Evolutionary conservation across 2,329 filamentous ascomycete genomes (phyloP), one percentile per base, ranked within the genome.

Genomic region (Penicillium sp.): DNA sequence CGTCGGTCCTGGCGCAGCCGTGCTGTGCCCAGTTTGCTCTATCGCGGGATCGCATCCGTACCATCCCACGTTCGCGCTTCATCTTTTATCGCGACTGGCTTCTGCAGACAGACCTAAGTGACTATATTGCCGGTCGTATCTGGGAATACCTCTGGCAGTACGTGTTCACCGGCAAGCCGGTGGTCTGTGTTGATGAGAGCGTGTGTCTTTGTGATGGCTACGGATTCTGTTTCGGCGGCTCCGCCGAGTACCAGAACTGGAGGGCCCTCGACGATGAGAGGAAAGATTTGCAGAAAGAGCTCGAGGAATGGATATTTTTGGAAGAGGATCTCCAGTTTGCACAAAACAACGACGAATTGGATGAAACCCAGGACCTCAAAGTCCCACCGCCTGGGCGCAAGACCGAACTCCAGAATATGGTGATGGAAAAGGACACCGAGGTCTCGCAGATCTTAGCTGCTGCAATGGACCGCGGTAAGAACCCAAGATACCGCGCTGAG

Each of bases 121-220:
- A 85, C 61, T 77, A 76, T 38, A 71, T 85, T 18, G 80, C 79
- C 11, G 83, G 83, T 2, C 75, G 83, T 2, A 74, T 85, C 14
- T 85, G 82, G 73, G 83, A 86, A 64, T 85, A 86, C 62, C 68
- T 84, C 1, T 86, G 83, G 83, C 82, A 85, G 53, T 82, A 78
- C 52, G 75, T 86, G 13, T 86, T 85, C 63, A 80, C 81, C 0
- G 79, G 78, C 1, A 54, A 76, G 39, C 61, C 67, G 13, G 67
- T 72, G 24, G 61, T 73, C 39, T 80, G 78, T 50, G 74, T 76
- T 3, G 68, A 68, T 27, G 79, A 83, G 68, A 74, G 80, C 50
- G 67, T 79, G 0, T 87, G 84, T 68, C 83, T 84, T 54, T 87
- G 84, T 63, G 83, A 86, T 53, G 82, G 81, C 5, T 87, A 80